These are phyloP conservation scores for Gyrodon lividus DNA, from an alignment of 768 basidiomycete genomes.

Conservation along the genomic window DNA sequence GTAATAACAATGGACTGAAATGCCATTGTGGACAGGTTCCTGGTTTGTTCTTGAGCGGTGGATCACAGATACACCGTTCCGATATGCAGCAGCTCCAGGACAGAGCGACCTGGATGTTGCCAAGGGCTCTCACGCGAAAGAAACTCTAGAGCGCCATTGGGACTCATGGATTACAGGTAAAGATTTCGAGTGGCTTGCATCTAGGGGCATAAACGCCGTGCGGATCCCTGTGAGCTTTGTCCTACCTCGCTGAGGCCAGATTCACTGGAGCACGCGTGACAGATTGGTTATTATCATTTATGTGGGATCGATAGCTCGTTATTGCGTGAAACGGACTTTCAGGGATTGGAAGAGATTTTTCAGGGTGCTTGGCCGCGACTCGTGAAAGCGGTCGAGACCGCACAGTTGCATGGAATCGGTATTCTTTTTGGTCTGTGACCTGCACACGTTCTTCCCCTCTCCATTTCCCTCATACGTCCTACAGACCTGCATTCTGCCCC, in stretches of 20 bases:
- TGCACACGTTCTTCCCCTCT: neutral
- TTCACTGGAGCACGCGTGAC: slow-evolving; percentile 1
- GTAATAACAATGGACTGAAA: slow-evolving; percentile 5
- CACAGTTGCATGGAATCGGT: slow-evolving; percentile 58
- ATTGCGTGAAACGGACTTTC: slow-evolving; percentile 65
- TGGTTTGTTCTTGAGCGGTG: slow-evolving; percentile 82
- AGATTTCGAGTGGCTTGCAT: slow-evolving; percentile 56
- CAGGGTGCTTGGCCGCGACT: slow-evolving; percentile 69
- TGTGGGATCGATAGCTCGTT: slow-evolving; percentile 58
- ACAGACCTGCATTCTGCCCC: slow-evolving; percentile 74
- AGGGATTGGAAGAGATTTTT: slow-evolving; percentile 47
- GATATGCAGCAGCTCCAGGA: slow-evolving; percentile 47
- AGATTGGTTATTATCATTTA: slow-evolving; percentile 77
- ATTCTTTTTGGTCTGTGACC: slow-evolving; percentile 61
- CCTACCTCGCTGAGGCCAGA: slow-evolving; percentile 24
- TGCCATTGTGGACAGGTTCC: slow-evolving; percentile 44
- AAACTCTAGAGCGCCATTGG: slow-evolving; percentile 46
- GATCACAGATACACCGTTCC: slow-evolving; percentile 64
- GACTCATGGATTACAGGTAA: slow-evolving; percentile 52
- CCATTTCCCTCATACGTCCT: slow-evolving; percentile 17
- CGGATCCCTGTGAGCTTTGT: slow-evolving; percentile 58
- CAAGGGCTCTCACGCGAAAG: slow-evolving; percentile 45
- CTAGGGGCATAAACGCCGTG: slow-evolving; percentile 57
- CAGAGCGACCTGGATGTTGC: slow-evolving; percentile 75
- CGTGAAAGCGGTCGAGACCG: slow-evolving; percentile 55